These are phyloP conservation scores for Luffa acutangula DNA, from an alignment of 306 rosid species.

Conservation along the genomic window DNA sequence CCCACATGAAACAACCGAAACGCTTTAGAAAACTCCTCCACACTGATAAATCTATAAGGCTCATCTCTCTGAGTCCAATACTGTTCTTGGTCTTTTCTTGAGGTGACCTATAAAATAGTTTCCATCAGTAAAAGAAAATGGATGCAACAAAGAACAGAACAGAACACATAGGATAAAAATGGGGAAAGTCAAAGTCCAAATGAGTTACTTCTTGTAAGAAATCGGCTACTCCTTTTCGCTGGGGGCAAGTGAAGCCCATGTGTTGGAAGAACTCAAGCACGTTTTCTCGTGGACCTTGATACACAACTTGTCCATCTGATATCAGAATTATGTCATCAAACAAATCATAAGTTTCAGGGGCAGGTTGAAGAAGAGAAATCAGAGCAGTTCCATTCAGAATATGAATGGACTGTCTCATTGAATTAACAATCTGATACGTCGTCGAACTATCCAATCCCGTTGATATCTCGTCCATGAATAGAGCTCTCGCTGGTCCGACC, in stretches of 20 bases:
- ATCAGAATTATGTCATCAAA: slow-evolving; percentile 42
- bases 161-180: neutral
- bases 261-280: slow-evolving; percentile 33
- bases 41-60: slow-evolving; percentile 19
- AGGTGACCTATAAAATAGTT: slow-evolving; percentile 19
- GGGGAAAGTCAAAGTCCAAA: neutral
- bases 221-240: slow-evolving; percentile 50
- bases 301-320: slow-evolving; percentile 42
- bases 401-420: slow-evolving; percentile 28
- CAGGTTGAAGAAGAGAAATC: slow-evolving; percentile 44
- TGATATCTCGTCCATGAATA: slow-evolving; percentile 50
- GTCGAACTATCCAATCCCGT: slow-evolving; percentile 59
- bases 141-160: neutral
- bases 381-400: slow-evolving; percentile 39
- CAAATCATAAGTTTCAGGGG: slow-evolving; percentile 48
- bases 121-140: neutral
- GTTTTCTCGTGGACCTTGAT: slow-evolving; percentile 43
- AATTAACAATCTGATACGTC: slow-evolving; percentile 39
- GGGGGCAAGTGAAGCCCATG: slow-evolving; percentile 42
- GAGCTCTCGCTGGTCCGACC: slow-evolving; percentile 41
- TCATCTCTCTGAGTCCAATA: slow-evolving; percentile 26
- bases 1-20: slow-evolving; percentile 28
- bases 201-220: slow-evolving; percentile 40
- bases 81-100: slow-evolving; percentile 38
- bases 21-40: slow-evolving; percentile 26